Conservation (phyloP, 2,329 filamentous ascomycete species). For the Sphaerostilbella broomeana region DNA sequence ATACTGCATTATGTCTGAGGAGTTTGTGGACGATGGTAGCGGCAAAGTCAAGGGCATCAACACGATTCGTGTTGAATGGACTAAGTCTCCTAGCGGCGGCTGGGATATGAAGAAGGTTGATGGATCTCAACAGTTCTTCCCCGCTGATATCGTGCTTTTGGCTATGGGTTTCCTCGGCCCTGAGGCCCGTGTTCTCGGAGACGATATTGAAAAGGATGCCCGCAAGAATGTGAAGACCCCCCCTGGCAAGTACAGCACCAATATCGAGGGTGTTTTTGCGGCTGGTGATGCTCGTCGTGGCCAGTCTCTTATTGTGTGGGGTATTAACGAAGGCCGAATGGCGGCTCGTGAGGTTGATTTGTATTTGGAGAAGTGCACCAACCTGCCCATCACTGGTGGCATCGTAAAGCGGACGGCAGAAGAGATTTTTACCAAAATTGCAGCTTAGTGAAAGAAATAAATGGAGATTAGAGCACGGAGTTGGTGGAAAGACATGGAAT, state of each 20-base stretch:
- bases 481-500: neutral
- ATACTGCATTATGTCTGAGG: conserved; percentile 97
- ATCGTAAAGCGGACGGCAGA: conserved; percentile 80
- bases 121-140: conserved; percentile 91
- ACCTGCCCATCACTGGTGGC: conserved; percentile 83
- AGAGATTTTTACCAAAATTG: conserved; percentile 49
- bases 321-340: conserved; percentile 95
- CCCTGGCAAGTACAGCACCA: conserved; percentile 80
- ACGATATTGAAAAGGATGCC: conserved; percentile 83
- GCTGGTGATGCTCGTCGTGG: conserved; percentile 93
- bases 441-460: conserved; percentile 11
- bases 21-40: conserved; percentile 83
- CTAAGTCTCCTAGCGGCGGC: conserved; percentile 76
- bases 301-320: conserved; percentile 95
- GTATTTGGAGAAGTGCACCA: conserved; percentile 73
- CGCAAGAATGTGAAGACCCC: conserved; percentile 96
- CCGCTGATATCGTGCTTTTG: conserved; percentile 84
- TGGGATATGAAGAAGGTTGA: conserved; percentile 99
- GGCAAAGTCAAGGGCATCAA: conserved; percentile 94
- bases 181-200: conserved; percentile 78
- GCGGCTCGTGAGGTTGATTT: conserved; percentile 86
- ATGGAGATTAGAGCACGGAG: conserved; percentile 5
- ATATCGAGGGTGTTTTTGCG: conserved; percentile 81
- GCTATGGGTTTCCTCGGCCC: conserved; percentile 98
- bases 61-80: conserved; percentile 93